Evolutionary conservation across 1,284 basidiomycete genomes (phyloP).

Genomic region (Cutaneotrichosporon sp.): DNA sequence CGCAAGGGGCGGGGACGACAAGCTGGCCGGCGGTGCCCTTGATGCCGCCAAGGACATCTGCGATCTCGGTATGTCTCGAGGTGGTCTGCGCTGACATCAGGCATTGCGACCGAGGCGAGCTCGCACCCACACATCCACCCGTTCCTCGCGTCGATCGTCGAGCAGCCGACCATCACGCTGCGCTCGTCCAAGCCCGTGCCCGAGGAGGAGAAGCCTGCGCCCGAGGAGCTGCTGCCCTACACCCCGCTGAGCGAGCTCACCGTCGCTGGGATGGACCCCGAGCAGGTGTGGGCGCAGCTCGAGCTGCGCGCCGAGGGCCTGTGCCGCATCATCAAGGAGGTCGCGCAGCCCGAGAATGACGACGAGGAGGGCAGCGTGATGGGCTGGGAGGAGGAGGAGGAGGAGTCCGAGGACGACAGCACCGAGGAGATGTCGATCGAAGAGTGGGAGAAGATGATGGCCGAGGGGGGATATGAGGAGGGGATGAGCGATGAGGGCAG

Average conservation of each 20-base stretch:
- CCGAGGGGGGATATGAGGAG: conserved; percentile 30
- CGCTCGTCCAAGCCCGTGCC: conserved; percentile 37
- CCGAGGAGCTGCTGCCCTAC: conserved; percentile 58
- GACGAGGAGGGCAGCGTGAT: conserved; percentile 40
- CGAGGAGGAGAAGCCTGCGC: conserved; percentile 28
- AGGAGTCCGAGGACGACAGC: conserved; percentile 36
- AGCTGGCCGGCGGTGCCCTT: conserved; percentile 65
- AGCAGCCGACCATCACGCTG: conserved; percentile 62
- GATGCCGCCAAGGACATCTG: conserved; percentile 74
- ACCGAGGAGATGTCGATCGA: conserved; percentile 46
- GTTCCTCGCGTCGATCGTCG: conserved; percentile 65
- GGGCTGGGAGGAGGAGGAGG: conserved; percentile 29
- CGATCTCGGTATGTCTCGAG: conserved; percentile 67
- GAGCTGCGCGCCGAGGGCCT: conserved; percentile 69
- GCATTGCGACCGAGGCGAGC: conserved; percentile 60
- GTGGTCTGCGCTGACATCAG: conserved; percentile 25
- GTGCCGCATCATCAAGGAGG: conserved; percentile 45
- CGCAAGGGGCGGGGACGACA: conserved; percentile 58
- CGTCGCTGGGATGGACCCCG: conserved; percentile 78
- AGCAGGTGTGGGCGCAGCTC: conserved; percentile 91
- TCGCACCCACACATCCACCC: conserved; percentile 68
- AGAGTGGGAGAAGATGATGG: conserved; percentile 44
- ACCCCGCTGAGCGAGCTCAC: conserved; percentile 78
- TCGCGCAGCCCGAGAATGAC: conserved; percentile 35
- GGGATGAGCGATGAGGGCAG: conserved; percentile 29